Base-by-base conservation (phyloP, 192 early-diverging fungal species). In the Phlyctochytrium arcticum region DNA sequence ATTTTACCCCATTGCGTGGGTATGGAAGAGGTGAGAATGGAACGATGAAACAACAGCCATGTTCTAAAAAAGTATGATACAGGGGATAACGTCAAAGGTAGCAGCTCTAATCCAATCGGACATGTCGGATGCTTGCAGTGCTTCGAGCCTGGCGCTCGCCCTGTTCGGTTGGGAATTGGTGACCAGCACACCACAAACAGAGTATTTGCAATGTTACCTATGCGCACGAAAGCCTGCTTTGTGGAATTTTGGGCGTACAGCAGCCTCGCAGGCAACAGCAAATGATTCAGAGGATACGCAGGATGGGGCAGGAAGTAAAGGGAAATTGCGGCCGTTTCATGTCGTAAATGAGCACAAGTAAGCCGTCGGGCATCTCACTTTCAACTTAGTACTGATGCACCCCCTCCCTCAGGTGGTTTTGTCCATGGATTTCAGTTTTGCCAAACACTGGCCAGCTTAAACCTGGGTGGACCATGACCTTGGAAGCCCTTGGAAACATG, bases 101-200 rank as follows among this genome's bases (percentile, higher is more conserved):
- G 39, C 39, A 44, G 15, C 15, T 44, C 39, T 12, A 44, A n/a
- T 12, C 2, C 39, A n/a, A n/a, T n/a, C n/a, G n/a, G 39, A 44
- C 39, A 19, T n/a, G 39, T 44, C 39, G 21, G 39, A 44, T 12
- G 44, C 5, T 9, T 29, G 44, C 10, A 7, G 2, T 10, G 33
- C 17, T 5, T 31, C 44, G 6, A 19, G 42, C 39, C 5, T 61
- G 24, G 10, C 48, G 31, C 47, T 61, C 29, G 39, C 59, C 8
- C 31, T 61, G 44, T 61, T 61, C 29, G 59, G 59, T 1, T 61
- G 59, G 59, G 59, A 61, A 27, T 47, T 61, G 2, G 8, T 31
- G 5, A 23, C n/a, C 29, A 24, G 15, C 33, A 42, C 4, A 4
- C 59, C 0, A 19, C 21, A n/a, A n/a, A n/a, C n/a, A 10, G 36